Percentiles rank a stretch among this genome's conserved stretches.
Evolutionary conservation across 202 grass and related monocot species (phyloP).

Genomic region (Saccharum hybrid): DNA sequence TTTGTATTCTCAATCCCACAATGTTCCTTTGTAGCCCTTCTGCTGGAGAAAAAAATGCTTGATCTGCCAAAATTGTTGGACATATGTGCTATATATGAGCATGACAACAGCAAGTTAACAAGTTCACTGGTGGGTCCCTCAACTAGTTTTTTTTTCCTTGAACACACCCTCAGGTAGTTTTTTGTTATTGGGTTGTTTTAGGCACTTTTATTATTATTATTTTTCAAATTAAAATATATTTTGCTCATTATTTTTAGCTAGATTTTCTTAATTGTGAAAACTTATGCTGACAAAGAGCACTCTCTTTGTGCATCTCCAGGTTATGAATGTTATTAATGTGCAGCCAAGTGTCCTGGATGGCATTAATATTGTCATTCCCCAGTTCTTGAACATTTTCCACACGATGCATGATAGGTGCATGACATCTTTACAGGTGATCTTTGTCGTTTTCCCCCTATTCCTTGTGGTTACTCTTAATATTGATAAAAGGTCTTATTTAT

Average conservation of each 20-base stretch:
- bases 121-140: constrained; percentile 69
- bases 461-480: constrained; percentile 1
- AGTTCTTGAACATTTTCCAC: constrained; percentile 84
- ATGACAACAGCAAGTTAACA: constrained; percentile 80
- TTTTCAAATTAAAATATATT: constrained; percentile 15
- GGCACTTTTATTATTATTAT: not conserved
- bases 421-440: constrained; percentile 79
- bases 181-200: constrained; percentile 24
- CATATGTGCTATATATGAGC: constrained; percentile 91
- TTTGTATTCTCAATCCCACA: constrained; percentile 41
- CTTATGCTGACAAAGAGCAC: constrained; percentile 39
- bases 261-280: constrained; percentile 27
- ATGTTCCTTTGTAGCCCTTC: constrained; percentile 67
- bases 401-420: constrained; percentile 88
- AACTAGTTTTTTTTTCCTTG: not conserved
- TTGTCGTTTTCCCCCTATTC: not conserved
- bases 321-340: constrained; percentile 77
- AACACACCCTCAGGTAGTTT: constrained; percentile 13
- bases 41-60: constrained; percentile 93
- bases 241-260: constrained; percentile 15
- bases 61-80: constrained; percentile 94
- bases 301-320: constrained; percentile 60
- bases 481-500: constrained; percentile 14
- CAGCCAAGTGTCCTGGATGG: constrained; percentile 66
- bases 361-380: constrained; percentile 59